Evolutionary conservation across 768 basidiomycete genomes (phyloP).

Genomic region (Epithele typhae): DNA sequence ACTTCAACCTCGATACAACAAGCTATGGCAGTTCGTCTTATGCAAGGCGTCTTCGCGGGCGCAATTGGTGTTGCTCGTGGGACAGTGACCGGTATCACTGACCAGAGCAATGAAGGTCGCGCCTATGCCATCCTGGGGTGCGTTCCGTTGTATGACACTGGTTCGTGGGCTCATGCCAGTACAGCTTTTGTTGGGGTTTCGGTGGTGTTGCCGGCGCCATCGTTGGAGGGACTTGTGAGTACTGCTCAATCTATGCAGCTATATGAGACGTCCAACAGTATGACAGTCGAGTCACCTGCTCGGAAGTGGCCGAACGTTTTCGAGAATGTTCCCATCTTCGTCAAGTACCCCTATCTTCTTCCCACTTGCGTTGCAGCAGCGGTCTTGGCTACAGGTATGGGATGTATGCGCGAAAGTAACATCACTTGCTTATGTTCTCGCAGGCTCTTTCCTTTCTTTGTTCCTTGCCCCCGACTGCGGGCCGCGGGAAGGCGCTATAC

Average conservation of each 20-base stretch:
- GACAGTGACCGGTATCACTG: conserved; percentile 81
- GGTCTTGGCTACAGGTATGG: conserved; percentile 67
- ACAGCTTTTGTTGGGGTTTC: conserved; percentile 93
- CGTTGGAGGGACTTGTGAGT: conserved; percentile 77
- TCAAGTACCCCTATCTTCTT: conserved; percentile 84
- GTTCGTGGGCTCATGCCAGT: no score
- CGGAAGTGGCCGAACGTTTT: conserved; percentile 83
- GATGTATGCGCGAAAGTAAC: no score
- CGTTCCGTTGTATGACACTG: conserved; percentile 10
- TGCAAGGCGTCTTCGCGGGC: conserved; percentile 91
- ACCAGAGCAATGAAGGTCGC: conserved; percentile 87
- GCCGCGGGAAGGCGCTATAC: conserved; percentile 80
- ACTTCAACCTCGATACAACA: conserved; percentile 71
- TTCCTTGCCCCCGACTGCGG: conserved; percentile 93
- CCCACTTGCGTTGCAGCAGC: conserved; percentile 77
- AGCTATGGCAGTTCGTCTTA: conserved; percentile 80
- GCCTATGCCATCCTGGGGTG: conserved; percentile 93
- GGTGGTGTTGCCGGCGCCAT: conserved; percentile 92
- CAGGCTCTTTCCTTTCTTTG: conserved; percentile 82
- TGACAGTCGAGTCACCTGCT: conserved; percentile 74
- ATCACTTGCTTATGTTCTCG: no score
- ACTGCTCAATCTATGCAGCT: neutral
- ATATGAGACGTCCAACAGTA: conserved; percentile 15
- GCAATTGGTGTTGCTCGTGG: conserved; percentile 94
- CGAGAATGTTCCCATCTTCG: conserved; percentile 59